phyloP scores from a whole-genome alignment of 345 rosid species.

The Eucalyptus coolabah region DNA sequence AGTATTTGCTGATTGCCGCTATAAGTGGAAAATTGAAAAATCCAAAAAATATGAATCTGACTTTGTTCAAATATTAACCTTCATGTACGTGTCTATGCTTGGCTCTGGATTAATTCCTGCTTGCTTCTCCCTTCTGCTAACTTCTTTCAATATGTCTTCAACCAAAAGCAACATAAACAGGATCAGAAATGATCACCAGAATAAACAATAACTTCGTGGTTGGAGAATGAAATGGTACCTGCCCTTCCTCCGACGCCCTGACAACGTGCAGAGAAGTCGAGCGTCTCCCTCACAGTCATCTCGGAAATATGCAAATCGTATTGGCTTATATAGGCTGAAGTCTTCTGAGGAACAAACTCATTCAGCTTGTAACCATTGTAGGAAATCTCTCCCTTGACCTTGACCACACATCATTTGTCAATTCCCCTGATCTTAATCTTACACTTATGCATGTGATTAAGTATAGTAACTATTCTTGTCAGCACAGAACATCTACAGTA shows the following conservation, averaged over 20 bases:
- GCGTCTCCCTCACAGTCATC: conserved; percentile 58
- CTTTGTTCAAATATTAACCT: neutral
- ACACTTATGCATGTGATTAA: neutral
- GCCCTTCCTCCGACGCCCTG: conserved; percentile 44
- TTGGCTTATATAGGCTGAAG: conserved; percentile 45
- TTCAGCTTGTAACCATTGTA: conserved; percentile 24
- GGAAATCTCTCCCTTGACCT: conserved; percentile 11
- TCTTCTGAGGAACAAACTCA: conserved; percentile 46
- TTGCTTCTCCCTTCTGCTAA: conserved; percentile 1
- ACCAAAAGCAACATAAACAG: neutral
- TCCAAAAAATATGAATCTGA: neutral
- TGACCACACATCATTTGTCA: neutral
- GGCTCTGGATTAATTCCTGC: conserved; percentile 5
- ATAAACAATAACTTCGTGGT: neutral
- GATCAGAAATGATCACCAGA: neutral
- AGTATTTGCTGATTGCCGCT: neutral
- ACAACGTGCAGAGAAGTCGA: conserved; percentile 44
- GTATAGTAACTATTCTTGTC: neutral
- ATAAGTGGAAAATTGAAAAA: neutral
- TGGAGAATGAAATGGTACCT: neutral
- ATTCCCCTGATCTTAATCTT: neutral
- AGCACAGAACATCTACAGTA: neutral
- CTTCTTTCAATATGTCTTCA: conserved; percentile 1
- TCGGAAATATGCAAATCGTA: conserved; percentile 39
- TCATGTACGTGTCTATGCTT: conserved; percentile 5